Conservation (phyloP, 192 early-diverging fungal species). For the Coemansia sp. region DNA sequence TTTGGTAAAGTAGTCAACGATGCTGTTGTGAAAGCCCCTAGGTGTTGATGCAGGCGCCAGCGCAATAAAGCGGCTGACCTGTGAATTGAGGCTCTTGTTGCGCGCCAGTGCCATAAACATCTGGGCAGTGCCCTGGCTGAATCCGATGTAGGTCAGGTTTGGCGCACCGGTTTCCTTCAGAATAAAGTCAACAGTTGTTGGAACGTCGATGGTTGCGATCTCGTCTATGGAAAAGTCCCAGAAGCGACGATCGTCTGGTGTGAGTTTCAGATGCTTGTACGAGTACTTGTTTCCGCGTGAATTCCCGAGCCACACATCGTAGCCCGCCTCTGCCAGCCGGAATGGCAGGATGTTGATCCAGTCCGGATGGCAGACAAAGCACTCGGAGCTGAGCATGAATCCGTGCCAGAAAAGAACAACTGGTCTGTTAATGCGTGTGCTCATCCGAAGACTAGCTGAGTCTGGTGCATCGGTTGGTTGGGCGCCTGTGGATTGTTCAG, state of each 20-base stretch:
- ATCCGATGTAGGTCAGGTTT: conserved; percentile 92
- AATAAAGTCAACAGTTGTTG: conserved; percentile 86
- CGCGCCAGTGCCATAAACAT: conserved; percentile 85
- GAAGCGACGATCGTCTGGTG: conserved; percentile 67
- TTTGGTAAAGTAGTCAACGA: conserved; percentile 80
- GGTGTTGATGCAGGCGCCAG: conserved; percentile 90
- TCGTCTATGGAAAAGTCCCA: conserved; percentile 97
- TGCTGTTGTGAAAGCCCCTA: conserved; percentile 72
- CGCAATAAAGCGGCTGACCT: conserved; percentile 86
- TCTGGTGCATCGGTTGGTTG: neutral
- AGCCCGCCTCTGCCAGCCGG: conserved; percentile 82
- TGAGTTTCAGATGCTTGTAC: conserved; percentile 73
- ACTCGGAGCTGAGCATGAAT: conserved; percentile 90
- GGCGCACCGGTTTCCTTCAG: conserved; percentile 74
- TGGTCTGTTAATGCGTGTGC: conserved; percentile 54
- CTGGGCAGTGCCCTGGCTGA: conserved; percentile 91
- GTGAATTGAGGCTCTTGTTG: conserved; percentile 74
- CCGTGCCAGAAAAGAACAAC: conserved; percentile 95
- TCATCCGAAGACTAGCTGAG: neutral
- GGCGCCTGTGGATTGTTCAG: neutral
- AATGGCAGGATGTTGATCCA: conserved; percentile 76
- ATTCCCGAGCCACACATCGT: conserved; percentile 97
- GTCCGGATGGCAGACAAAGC: conserved; percentile 86
- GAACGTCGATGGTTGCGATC: conserved; percentile 82
- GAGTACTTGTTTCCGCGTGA: conserved; percentile 93